phyloP scores from a whole-genome alignment of 2,329 filamentous ascomycete genomes.

The Lasiodiplodia sp. region DNA sequence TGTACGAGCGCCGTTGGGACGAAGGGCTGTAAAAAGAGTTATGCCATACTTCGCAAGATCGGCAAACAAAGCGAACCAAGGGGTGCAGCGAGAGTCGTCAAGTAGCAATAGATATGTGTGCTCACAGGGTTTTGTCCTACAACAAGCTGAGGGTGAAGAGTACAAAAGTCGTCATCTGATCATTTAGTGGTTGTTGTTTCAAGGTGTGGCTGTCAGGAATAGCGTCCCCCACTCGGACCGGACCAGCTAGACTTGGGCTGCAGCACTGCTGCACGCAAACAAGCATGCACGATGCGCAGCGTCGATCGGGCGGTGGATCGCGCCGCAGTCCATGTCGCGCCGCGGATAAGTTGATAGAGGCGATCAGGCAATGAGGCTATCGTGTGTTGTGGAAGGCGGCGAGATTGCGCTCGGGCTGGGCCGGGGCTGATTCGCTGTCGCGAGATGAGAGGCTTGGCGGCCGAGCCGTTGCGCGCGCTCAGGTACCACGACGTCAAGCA shows the following conservation, averaged over 20 bases:
- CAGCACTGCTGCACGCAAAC: neutral
- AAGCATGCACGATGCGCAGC: neutral
- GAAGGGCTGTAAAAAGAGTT: no score
- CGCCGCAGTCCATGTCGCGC: neutral
- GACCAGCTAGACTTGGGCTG: no score
- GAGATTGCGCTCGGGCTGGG: neutral
- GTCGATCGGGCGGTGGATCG: constrained; percentile 13
- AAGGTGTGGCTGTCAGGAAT: neutral
- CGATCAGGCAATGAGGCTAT: neutral
- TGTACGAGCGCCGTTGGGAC: no score
- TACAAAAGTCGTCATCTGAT: neutral
- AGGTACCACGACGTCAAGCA: constrained; percentile 6
- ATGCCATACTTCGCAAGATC: no score
- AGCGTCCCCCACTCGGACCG: neutral
- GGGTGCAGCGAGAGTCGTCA: no score
- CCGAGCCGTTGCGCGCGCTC: constrained; percentile 7
- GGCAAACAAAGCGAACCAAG: no score
- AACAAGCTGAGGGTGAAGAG: neutral
- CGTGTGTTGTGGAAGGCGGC: neutral
- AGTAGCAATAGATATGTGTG: no score
- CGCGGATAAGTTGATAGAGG: constrained; percentile 2
- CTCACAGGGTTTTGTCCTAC: neutral
- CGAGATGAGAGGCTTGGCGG: constrained; percentile 23
- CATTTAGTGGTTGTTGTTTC: neutral
- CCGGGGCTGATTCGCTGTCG: constrained; percentile 5